Conservation (phyloP, 768 basidiomycete genomes). For the Termitomyces sp. region DNA sequence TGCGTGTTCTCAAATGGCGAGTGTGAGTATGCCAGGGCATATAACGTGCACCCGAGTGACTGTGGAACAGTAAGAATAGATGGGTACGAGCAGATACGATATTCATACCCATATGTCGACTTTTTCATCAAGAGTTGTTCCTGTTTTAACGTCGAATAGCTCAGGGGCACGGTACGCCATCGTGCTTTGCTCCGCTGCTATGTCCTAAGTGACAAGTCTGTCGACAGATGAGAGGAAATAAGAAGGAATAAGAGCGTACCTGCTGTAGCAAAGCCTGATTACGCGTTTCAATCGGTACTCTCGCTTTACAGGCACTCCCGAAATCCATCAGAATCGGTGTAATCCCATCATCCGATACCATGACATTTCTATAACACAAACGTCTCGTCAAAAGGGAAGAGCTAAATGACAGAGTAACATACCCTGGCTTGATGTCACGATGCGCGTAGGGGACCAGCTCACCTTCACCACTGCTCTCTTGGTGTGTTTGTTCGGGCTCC, state of each 20-base stretch:
- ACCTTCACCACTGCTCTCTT: slow-evolving; percentile 27
- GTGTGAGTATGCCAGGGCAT: slow-evolving; percentile 90
- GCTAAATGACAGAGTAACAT: slow-evolving; percentile 23
- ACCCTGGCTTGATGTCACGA: slow-evolving; percentile 96
- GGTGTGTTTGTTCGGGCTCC: slow-evolving; percentile 46
- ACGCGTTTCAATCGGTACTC: slow-evolving; percentile 77
- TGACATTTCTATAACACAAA: slow-evolving; percentile 71
- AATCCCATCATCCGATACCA: slow-evolving; percentile 90
- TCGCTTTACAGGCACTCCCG: slow-evolving; percentile 85
- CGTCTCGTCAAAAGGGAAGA: background rate
- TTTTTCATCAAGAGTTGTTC: slow-evolving; percentile 82
- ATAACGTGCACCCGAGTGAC: slow-evolving; percentile 96
- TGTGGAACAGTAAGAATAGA: slow-evolving; percentile 25
- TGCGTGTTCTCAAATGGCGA: slow-evolving; percentile 95
- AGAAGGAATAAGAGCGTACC: slow-evolving; percentile 31
- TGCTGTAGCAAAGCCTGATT: slow-evolving; percentile 89
- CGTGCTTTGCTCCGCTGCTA: slow-evolving; percentile 95
- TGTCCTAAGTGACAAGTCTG: slow-evolving; percentile 51
- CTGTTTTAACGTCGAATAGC: slow-evolving; percentile 96
- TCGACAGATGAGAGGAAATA: background rate
- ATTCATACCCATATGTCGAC: slow-evolving; percentile 90
- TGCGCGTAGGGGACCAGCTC: slow-evolving; percentile 91
- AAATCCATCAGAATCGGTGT: slow-evolving; percentile 97
- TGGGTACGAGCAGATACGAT: background rate
- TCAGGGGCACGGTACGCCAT: slow-evolving; percentile 99